A percentile compares a stretch with the other conserved stretches of the same genome.
Conservation (phyloP, 2,329 filamentous ascomycete species). For the Paecilomyces sp. region DNA sequence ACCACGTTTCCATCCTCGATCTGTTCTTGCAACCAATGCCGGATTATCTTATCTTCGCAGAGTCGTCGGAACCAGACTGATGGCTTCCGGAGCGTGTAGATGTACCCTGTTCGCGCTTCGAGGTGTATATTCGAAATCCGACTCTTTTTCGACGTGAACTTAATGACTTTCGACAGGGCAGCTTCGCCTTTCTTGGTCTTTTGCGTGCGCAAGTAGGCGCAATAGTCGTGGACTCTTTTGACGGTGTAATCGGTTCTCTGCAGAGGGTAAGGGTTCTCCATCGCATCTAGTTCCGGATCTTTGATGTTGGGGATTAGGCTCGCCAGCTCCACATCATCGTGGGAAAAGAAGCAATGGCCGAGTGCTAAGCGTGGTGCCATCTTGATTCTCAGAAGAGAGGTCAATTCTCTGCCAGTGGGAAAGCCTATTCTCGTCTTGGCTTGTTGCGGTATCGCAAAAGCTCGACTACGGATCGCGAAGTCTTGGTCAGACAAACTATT, state of each 20-base stretch:
- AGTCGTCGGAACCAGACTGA: not conserved
- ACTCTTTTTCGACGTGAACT: not conserved
- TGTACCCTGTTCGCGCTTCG: not conserved
- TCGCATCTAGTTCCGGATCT: not conserved
- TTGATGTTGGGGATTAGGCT: constrained; percentile 1
- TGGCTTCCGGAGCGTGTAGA: constrained; percentile 1
- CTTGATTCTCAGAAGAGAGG: not conserved
- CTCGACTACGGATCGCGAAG: not conserved
- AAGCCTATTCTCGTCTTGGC: not conserved
- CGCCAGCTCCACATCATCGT: not conserved
- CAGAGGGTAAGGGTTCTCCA: not conserved
- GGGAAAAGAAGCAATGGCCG: not conserved
- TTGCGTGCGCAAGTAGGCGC: not conserved
- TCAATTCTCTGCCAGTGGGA: not conserved
- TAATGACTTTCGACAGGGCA: not conserved
- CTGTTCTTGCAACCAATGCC: not conserved
- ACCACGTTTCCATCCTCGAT: constrained; percentile 1
- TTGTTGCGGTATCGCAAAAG: not conserved
- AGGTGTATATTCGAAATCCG: not conserved
- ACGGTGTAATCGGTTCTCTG: not conserved
- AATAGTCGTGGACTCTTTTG: not conserved
- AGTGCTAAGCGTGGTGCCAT: not conserved
- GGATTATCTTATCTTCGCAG: not conserved
- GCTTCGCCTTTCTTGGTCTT: not conserved
- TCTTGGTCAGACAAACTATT: not conserved